phyloP scores from a whole-genome alignment of 441 rosid species.

The Populus hybrid region DNA sequence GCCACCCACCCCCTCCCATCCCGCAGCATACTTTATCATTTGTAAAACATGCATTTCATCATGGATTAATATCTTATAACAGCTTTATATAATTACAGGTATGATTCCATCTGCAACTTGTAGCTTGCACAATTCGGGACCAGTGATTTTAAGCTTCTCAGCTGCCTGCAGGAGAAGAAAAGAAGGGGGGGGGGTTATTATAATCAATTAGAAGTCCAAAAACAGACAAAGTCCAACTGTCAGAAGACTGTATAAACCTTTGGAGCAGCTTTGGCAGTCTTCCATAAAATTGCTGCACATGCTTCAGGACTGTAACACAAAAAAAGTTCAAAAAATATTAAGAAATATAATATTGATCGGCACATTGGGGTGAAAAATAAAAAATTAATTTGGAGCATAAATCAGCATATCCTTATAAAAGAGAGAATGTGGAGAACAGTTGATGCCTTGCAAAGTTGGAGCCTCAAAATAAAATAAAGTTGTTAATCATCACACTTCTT shows the following conservation, averaged over 20 bases:
- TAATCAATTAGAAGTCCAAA: slow-evolving; percentile 13
- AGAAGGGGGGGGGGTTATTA: neutral
- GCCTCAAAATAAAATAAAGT: neutral
- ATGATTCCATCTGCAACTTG: slow-evolving; percentile 83
- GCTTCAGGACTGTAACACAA: slow-evolving; percentile 78
- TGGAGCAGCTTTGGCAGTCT: slow-evolving; percentile 83
- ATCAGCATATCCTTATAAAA: neutral
- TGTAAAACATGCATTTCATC: neutral
- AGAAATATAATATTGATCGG: slow-evolving; percentile 1
- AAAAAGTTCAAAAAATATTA: neutral
- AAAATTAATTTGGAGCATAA: neutral
- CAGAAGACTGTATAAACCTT: slow-evolving; percentile 46
- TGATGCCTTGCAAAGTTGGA: slow-evolving; percentile 1
- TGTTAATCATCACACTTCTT: neutral
- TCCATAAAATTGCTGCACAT: slow-evolving; percentile 95
- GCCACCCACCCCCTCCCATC: neutral
- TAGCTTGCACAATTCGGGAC: slow-evolving; percentile 57
- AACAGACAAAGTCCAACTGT: slow-evolving; percentile 13
- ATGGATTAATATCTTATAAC: slow-evolving; percentile 3
- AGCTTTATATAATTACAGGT: slow-evolving; percentile 49
- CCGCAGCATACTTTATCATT: neutral
- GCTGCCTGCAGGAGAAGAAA: slow-evolving; percentile 61
- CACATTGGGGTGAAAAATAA: neutral
- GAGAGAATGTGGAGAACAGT: neutral
- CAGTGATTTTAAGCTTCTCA: slow-evolving; percentile 79